These are phyloP conservation scores for Purpureocillium lavendulum DNA, from an alignment of 2,329 filamentous ascomycete genomes.

Conservation along the genomic window DNA sequence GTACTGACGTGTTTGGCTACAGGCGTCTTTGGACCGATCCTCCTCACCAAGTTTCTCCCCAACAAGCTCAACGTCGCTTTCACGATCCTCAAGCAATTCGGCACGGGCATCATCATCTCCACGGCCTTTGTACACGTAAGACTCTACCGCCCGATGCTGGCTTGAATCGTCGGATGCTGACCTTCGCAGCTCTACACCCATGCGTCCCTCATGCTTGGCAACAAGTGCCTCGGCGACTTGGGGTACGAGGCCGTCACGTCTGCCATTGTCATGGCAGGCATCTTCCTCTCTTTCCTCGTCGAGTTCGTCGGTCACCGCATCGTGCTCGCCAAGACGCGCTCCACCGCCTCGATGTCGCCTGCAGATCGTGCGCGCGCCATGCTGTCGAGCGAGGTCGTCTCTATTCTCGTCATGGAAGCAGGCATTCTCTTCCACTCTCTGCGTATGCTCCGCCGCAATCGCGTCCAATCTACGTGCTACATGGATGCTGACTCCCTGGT, in stretches of 20 bases:
- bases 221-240: slow-evolving; percentile 58
- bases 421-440: slow-evolving; percentile 71
- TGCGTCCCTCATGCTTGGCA: slow-evolving; percentile 63
- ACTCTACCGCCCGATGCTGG: slow-evolving; percentile 2
- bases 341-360: slow-evolving; percentile 14
- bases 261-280: slow-evolving; percentile 64
- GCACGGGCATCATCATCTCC: slow-evolving; percentile 63
- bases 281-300: slow-evolving; percentile 64
- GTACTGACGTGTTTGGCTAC: neutral
- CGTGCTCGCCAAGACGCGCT: slow-evolving; percentile 29
- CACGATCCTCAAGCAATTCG: slow-evolving; percentile 63
- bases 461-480: neutral
- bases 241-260: slow-evolving; percentile 61
- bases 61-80: slow-evolving; percentile 41
- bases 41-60: slow-evolving; percentile 50
- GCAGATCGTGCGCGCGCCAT: slow-evolving; percentile 15
- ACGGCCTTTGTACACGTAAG: slow-evolving; percentile 61
- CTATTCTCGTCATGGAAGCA: slow-evolving; percentile 61
- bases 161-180: slow-evolving; percentile 1
- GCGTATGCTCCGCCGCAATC: slow-evolving; percentile 30
- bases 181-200: slow-evolving; percentile 61
- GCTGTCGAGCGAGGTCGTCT: slow-evolving; percentile 40
- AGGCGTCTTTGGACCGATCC: slow-evolving; percentile 58
- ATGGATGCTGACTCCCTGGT: neutral
- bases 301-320: slow-evolving; percentile 59